Base-by-base conservation (phyloP, 1,284 basidiomycete species). In the Cryptococcus sp. region DNA sequence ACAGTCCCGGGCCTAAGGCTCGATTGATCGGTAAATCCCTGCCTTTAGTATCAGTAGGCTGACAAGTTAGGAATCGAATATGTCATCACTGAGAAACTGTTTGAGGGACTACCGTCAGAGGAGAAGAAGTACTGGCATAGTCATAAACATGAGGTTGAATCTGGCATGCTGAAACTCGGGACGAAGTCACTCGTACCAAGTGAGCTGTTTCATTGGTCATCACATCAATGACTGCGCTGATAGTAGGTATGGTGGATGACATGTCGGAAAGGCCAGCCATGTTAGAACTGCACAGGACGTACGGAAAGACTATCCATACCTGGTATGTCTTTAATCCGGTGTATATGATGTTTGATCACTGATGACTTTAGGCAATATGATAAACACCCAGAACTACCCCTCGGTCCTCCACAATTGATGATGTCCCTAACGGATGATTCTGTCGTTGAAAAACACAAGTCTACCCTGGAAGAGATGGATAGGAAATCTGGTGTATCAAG, bases 281-380 rank as follows among this genome's bases (percentile, higher is more conserved):
- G 79, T 66, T 76, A 3, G 75, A 79, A 52, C 65, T 81, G 2
- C 78, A 81, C 53, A 70, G 73, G 49, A 79, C 78, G 1, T 82
- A 81, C 54, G 80, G 79, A 46, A 82, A 82, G 72, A 78, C 78
- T 1, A 77, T 80, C 22, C 79, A 80, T 50, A 80, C 78, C 7
- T 80, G 80, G 78, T 72, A 64, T 18, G 69, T 65, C 19, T 9
- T 21, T 24, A 19, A 10, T 41, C 39, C 9, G 7, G 11, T 19
- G n/a, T n/a, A n/a, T n/a, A n/a, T n/a, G n/a, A n/a, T n/a, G 39
- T 21, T n/a, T 19, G 14, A 19, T 41, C 34, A 14, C 40, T 49
- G 37, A 54, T 13, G 31, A 10, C 32, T 25, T 11, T 28, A 69
- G 71, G 69, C 56, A 60, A 44, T 61, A 60, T 52, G 80, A 81